Evolutionary conservation across 2,329 filamentous ascomycete species (phyloP), one percentile per base, ranked within the genome.

Genomic region (Sclerotinia minor): DNA sequence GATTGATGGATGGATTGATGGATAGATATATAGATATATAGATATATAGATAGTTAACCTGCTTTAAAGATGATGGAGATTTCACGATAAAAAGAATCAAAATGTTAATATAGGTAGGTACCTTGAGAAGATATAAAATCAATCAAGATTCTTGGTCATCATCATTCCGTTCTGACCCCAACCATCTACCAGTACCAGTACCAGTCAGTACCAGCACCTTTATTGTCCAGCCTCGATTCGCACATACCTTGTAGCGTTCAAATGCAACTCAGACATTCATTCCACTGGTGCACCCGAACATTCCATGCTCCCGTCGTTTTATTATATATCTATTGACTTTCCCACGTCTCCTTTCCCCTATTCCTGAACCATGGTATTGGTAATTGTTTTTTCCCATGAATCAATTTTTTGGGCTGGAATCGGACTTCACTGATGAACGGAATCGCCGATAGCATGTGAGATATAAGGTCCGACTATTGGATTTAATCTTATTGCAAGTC

Each of bases 381-480:
- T 41, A 41, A 5, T n/a, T n/a, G n/a, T 52, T 26, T 26, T 29
- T 50, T 26, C 49, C n/a, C 11, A 50, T 50, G 8, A 24, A 61
- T 61, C 15, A 15, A 19, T 26, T n/a, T 41, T 41, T 57, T 41
- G 35, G 19, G 21, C 7, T 24, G 7, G 13, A 49, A 49, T 49
- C 11, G 24, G 59, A 26, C 29, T 50, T 61, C 9, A 15, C 2
- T 38, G 32, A 21, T 17, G 32, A 45, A 21, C 41, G n/a, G 7
- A n/a, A 38, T 50, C 38, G 26, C 32, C 21, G 45, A 63, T 58
- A 26, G n/a, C 15, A 26, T 21, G 38, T 50, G 45, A 50, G 13
- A 38, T 21, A 15, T n/a, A 5, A 35, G 35, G 35, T 35, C 24
- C 50, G 29, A 63, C 59, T 63, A 50, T 63, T 49, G 59, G 47